Percentiles rank a stretch among this genome's conserved stretches.
Conservation (phyloP, 139 green algal species). For the Coccomyxa sp. region DNA sequence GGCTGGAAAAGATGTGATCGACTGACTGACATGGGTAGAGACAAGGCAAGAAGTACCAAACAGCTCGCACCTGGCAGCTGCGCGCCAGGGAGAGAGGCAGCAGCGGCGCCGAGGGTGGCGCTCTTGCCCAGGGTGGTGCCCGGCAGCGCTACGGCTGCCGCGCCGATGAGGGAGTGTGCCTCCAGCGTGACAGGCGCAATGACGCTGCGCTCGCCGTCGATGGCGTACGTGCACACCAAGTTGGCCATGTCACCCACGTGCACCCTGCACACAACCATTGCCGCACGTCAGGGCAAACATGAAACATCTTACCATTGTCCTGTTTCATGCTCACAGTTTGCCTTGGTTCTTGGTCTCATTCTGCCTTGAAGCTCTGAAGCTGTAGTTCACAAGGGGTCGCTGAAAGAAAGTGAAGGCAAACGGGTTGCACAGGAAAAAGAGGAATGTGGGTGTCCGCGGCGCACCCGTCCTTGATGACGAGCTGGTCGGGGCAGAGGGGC, state of each 20-base stretch:
- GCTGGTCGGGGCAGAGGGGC: background rate
- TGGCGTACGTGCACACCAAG: background rate
- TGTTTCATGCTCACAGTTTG: background rate
- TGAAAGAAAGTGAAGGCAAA: background rate
- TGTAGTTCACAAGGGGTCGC: background rate
- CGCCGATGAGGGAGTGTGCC: background rate
- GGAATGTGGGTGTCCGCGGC: background rate
- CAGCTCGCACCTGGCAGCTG: background rate
- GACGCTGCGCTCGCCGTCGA: background rate
- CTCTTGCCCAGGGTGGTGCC: background rate
- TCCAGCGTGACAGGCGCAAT: background rate
- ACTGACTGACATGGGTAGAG: too few relatives aligned
- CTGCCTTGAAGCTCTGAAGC: too few relatives aligned
- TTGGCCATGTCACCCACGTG: constrained; percentile 9
- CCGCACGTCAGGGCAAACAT: background rate
- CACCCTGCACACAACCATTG: background rate
- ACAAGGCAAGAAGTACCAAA: too few relatives aligned
- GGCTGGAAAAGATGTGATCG: too few relatives aligned
- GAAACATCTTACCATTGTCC: background rate
- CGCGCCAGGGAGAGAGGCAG: background rate
- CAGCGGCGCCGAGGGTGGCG: background rate
- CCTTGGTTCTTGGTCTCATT: background rate
- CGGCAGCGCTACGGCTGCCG: background rate
- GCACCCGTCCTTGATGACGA: background rate
- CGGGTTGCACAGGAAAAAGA: background rate